phyloP scores from a whole-genome alignment of 192 early-diverging fungal genomes.

The Coemansia sp. region DNA sequence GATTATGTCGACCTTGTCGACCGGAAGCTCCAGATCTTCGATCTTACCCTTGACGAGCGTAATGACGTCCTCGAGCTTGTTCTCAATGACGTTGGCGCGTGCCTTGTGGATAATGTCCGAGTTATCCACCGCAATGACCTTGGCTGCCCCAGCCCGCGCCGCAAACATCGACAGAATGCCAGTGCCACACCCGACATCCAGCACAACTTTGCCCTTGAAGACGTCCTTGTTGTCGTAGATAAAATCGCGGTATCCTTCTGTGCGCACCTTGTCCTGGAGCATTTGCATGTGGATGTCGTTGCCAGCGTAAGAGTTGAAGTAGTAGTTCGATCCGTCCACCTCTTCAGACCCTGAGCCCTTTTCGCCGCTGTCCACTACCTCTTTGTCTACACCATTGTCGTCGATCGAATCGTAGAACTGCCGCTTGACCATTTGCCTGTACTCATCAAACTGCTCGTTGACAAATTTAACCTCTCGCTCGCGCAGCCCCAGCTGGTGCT shows the following conservation, averaged over 20 bases:
- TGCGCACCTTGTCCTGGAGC: conserved; percentile 94
- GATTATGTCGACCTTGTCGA: conserved; percentile 88
- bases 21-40: conserved; percentile 62
- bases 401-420: conserved; percentile 64
- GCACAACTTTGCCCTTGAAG: conserved; percentile 82
- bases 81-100: conserved; percentile 74
- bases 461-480: conserved; percentile 57
- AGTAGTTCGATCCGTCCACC: conserved; percentile 52
- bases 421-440: conserved; percentile 65
- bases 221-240: conserved; percentile 81
- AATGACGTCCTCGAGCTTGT: conserved; percentile 76
- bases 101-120: conserved; percentile 56
- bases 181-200: conserved; percentile 94
- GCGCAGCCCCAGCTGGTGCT: conserved; percentile 55
- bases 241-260: conserved; percentile 91
- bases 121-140: conserved; percentile 84
- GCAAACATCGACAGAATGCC: conserved; percentile 97
- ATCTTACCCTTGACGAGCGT: conserved; percentile 89
- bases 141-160: conserved; percentile 88
- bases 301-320: conserved; percentile 51
- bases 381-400: conserved; percentile 11
- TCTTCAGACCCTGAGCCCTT: not conserved
- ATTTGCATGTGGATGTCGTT: conserved; percentile 84
- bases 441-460: conserved; percentile 65
- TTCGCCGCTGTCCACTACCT: conserved; percentile 1